Evolutionary conservation across 306 rosid species (phyloP), one percentile per base, ranked within the genome.

Genomic region (Rubus parviflorus): DNA sequence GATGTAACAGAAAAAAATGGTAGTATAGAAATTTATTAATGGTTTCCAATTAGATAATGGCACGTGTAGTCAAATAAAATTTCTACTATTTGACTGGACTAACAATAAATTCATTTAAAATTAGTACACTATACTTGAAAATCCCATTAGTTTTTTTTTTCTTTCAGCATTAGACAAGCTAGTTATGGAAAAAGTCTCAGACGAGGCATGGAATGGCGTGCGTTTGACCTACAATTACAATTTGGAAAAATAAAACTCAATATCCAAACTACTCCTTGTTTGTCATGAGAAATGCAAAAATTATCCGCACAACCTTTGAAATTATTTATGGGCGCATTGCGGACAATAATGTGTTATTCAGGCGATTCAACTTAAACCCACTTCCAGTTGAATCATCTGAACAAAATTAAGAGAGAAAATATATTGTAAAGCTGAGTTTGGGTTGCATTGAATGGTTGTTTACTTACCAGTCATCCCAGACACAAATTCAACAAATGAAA

Each of bases 21-120:
- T 42, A n/a, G 58, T 74, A 72, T 43, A 42, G 80, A 85, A 81
- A 75, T 70, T 76, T 79, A 87, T 76, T 79, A 87, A 70, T 72
- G 82, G 72, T 58, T 45, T 72, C 3, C 70, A 65, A 68, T 40
- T 40, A 11, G 64, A 66, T 35, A 47, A 47, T 48, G 75, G 64
- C 78, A 60, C 54, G 83, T 80, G 68, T 47, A 13, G 13, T 62
- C 16, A 41, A 72, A 58, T 2, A 45, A 43, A 35, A 38, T 0
- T 37, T 46, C 22, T 14, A 16, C 15, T 4, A 38, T 40, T 48
- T 64, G 35, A 65, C 79, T 52, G 35, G 77, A 60, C 77, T 15
- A 74, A 58, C 22, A 23, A 25, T 22, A 5, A 5, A 4, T 23
- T 45, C 4, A 16, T 69, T 7, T 69, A 37, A 1, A 51, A 35